Base-by-base conservation (phyloP, 108 stramenopile species). In the Nannochloropsis granulata region DNA sequence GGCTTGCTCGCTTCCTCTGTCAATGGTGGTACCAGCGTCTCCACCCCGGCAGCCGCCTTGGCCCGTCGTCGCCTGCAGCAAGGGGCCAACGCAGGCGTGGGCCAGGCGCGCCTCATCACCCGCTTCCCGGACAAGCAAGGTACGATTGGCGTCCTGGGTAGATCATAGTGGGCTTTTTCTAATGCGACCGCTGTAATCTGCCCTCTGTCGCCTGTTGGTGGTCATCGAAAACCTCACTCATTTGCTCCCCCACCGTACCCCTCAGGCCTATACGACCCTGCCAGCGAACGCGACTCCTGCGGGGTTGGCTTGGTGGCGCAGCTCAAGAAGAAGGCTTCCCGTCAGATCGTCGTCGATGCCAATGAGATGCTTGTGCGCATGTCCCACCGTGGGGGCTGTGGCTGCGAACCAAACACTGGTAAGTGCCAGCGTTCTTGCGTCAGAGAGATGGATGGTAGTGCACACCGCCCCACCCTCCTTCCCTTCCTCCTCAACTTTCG, bases 291-390 rank as follows among this genome's bases (percentile, higher is more conserved):
- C 80, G 98, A 99, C 90, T 94, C 95, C 56, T 99, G 98, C 91
- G 98, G 98, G 84, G 96, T 97, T 26, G 98, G 98, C 16, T 96
- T 99, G 84, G 93, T 97, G 84, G 95, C 91, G 45, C 88, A 92
- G 44, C 88, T 92, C 78, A 89, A 90, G 80, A 89, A 91, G 79
- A 85, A 82, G 79, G 93, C 92, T 78, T 93, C 94, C 91, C 92
- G 97, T 12, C 92, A 91, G 86, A 94, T 96, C 34, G 95, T 98
- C 44, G 92, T 94, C 78, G 94, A 95, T 86, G 96, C 96, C 23
- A 95, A 97, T 91, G 96, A 97, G 89, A 98, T 98, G 97, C 89
- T 98, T 45, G 93, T 98, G 79, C 93, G 97, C 43, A 98, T 98
- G 97, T 90, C 93, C 86, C 97, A 98, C 92, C 91, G 97, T 81